Evolutionary conservation across 176 grass and related monocot species (phyloP).

Genomic region (Eleusine indica): DNA sequence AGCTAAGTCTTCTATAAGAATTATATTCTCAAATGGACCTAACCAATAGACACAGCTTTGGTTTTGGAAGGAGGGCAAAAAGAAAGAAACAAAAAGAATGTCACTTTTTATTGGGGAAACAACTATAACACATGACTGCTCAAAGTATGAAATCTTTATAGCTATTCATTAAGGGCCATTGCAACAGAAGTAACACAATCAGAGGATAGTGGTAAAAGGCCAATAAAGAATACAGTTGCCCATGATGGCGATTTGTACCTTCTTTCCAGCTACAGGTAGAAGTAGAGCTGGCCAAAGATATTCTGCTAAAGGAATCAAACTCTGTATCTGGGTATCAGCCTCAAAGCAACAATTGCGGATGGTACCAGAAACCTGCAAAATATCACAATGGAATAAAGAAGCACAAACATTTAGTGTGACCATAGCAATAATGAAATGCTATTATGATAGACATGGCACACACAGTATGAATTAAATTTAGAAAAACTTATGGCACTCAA

Average conservation of each 20-base stretch:
- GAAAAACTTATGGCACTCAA: no score
- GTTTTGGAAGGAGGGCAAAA: neutral
- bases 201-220: neutral
- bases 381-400: neutral
- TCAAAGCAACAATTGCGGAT: constrained; percentile 98
- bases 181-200: constrained; percentile 27
- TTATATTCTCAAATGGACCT: constrained; percentile 5
- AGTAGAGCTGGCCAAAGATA: constrained; percentile 96
- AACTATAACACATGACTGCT: neutral
- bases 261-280: constrained; percentile 88
- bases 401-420: neutral
- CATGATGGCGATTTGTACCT: constrained; percentile 51
- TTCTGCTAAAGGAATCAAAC: constrained; percentile 81
- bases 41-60: neutral
- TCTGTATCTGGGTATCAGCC: constrained; percentile 88
- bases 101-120: neutral
- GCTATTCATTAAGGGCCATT: neutral
- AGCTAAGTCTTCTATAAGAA: constrained; percentile 2
- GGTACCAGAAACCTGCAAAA: constrained; percentile 76
- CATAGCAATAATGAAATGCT: neutral
- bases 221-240: constrained; percentile 15
- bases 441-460: neutral
- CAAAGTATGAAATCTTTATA: neutral
- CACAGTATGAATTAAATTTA: neutral
- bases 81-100: neutral